Base-by-base conservation (phyloP, 495 filamentous ascomycete species). In the Aspergillus baeticus region DNA sequence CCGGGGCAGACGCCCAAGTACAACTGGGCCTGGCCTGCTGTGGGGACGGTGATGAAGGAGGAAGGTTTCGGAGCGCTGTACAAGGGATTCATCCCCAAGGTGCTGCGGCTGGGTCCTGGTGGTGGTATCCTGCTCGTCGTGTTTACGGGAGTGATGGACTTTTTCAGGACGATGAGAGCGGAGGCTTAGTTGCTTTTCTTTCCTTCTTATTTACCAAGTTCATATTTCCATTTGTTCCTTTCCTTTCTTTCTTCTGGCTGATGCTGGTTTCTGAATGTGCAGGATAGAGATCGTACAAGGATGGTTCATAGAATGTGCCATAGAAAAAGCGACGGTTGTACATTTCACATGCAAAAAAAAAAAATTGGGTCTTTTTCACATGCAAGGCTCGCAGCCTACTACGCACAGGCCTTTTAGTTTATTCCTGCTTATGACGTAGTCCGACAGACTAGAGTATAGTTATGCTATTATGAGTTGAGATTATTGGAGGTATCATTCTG, bases 1-100 rank as follows among this genome's bases (percentile, higher is more conserved):
- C 69, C 88, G 41, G 95, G 94, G 15, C 75, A 82, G 46, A 73
- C 83, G 17, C 89, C 87, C 59, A 98, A 98, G 81, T 98, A 98
- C 76, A 96, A 96, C 79, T 98, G 94, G 94, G 95, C 94, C 14
- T 95, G 86, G 81, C 89, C 90, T 33, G 85, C 89, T 38, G 76
- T 96, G 15, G 87, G 79, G 15, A 90, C 88, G 15, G 90, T 98
- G 42, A 85, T 90, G 74, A 91, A 83, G 75, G 94, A 98, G 77
- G 94, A 98, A 68, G 94, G 94, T 10, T 94, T 96, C 65, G 76
- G 70, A 14, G 94, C 94, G 11, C 78, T 98, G 44, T 98, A 98
- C 77, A 98, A 98, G 81, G 94, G 94, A 5, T 98, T 98, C 80
- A 55, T 95, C 36, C 94, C 94, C 39, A 98, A 98, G 82, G 93